Percentiles rank a stretch among this genome's conserved stretches.
Evolutionary conservation across 1,139 yeast genomes (phyloP).

Genomic region (Insectozyma bohioensis): DNA sequence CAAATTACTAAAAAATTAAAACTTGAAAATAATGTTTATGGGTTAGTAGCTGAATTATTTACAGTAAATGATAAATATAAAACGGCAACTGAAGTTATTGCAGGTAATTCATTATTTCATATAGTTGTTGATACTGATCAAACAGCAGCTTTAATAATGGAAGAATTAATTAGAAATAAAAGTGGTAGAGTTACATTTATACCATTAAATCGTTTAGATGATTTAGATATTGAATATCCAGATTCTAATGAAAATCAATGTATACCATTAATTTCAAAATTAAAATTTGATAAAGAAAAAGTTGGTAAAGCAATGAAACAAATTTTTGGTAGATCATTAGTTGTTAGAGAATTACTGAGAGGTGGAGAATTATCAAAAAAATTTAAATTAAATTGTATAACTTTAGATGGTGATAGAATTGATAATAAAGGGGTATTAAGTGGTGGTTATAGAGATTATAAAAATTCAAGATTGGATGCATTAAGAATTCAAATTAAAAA

Average conservation of each 20-base stretch:
- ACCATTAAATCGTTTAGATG: slow-evolving; percentile 73
- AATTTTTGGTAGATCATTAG: slow-evolving; percentile 78
- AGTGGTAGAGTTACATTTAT: slow-evolving; percentile 88
- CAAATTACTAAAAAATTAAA: slow-evolving; percentile 57
- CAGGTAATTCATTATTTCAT: slow-evolving; percentile 84
- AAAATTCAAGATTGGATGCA: slow-evolving; percentile 69
- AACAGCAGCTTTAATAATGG: slow-evolving; percentile 78
- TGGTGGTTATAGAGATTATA: slow-evolving; percentile 84
- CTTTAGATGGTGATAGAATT: slow-evolving; percentile 89
- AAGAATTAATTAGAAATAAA: slow-evolving; percentile 67
- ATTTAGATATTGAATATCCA: slow-evolving; percentile 45
- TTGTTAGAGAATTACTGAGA: slow-evolving; percentile 65
- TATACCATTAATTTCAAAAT: slow-evolving; percentile 74
- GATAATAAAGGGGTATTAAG: slow-evolving; percentile 81
- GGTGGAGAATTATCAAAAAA: slow-evolving; percentile 70
- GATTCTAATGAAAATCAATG: slow-evolving; percentile 53
- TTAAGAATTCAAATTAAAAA: slow-evolving; percentile 56
- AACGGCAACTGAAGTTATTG: slow-evolving; percentile 84
- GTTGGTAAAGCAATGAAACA: slow-evolving; percentile 70
- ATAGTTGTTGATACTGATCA: slow-evolving; percentile 86
- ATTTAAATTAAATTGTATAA: slow-evolving; percentile 71
- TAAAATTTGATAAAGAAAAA: slow-evolving; percentile 53
- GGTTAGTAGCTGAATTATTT: slow-evolving; percentile 83
- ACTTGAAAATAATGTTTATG: slow-evolving; percentile 63
- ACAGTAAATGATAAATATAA: slow-evolving; percentile 80